These are phyloP conservation scores for Colletotrichum sp. DNA, from an alignment of 2,329 filamentous ascomycete species.

Conservation along the genomic window DNA sequence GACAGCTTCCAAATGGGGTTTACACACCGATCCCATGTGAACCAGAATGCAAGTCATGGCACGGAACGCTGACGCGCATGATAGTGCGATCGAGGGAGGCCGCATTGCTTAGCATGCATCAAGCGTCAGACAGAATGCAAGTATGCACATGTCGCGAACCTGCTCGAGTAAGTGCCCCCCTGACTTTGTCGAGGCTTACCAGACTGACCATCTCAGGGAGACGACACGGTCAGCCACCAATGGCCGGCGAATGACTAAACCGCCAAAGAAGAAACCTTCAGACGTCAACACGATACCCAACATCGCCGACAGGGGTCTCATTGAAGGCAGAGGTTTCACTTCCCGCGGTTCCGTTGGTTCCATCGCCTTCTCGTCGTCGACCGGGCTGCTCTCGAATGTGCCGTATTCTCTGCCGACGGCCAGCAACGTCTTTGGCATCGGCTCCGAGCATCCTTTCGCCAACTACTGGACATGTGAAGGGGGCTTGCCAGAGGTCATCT, in stretches of 20 bases:
- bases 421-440: slow-evolving; percentile 82
- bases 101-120: slow-evolving; percentile 71
- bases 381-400: slow-evolving; percentile 71
- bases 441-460: slow-evolving; percentile 77
- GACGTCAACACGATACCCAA: slow-evolving; percentile 52
- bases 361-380: slow-evolving; percentile 48
- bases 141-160: slow-evolving; percentile 77
- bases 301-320: slow-evolving; percentile 57
- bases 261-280: slow-evolving; percentile 57
- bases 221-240: slow-evolving; percentile 59
- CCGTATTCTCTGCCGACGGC: slow-evolving; percentile 73
- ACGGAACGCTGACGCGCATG: not conserved
- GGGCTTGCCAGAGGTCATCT: slow-evolving; percentile 75
- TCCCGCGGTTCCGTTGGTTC: slow-evolving; percentile 51
- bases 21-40: not conserved
- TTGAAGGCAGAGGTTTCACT: slow-evolving; percentile 45
- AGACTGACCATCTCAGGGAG: slow-evolving; percentile 46
- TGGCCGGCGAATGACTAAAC: slow-evolving; percentile 60
- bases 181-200: not conserved
- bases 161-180: slow-evolving; percentile 69
- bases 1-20: not conserved
- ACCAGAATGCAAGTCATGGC: not conserved
- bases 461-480: slow-evolving; percentile 87
- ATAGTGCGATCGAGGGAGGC: slow-evolving; percentile 76
- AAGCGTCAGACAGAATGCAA: slow-evolving; percentile 78